Evolutionary conservation across 805 yeast genomes (phyloP).

Genomic region (Wickerhamiella brachini): DNA sequence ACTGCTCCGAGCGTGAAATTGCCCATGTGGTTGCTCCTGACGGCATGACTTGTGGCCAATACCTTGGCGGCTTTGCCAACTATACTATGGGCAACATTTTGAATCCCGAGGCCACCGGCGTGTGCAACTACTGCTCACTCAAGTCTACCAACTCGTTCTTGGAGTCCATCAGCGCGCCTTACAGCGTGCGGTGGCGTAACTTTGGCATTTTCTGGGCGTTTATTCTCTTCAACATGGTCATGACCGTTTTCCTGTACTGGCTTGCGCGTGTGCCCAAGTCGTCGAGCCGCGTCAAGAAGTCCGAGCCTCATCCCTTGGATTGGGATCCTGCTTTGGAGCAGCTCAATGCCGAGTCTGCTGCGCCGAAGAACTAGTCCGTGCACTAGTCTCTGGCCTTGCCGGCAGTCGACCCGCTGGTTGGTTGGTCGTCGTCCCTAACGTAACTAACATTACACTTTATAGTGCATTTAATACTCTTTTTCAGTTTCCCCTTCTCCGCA

Average conservation of each 20-base stretch:
- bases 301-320: constrained; percentile 6
- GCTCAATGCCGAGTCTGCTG: constrained; percentile 1
- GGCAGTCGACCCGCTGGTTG: too few relatives aligned
- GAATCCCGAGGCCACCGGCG: constrained; percentile 34
- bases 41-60: constrained; percentile 54
- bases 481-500: too few relatives aligned
- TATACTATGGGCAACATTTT: constrained; percentile 41
- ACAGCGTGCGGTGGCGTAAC: constrained; percentile 47
- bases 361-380: background rate
- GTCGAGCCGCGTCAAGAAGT: constrained; percentile 15
- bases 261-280: constrained; percentile 21
- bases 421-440: too few relatives aligned
- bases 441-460: too few relatives aligned
- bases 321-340: constrained; percentile 15
- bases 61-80: constrained; percentile 31
- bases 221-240: constrained; percentile 38
- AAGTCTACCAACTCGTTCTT: constrained; percentile 32
- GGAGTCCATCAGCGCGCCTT: constrained; percentile 30
- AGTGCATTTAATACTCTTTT: too few relatives aligned
- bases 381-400: too few relatives aligned
- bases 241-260: constrained; percentile 22
- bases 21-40: constrained; percentile 38
- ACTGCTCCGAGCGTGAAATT: constrained; percentile 37
- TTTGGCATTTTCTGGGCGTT: constrained; percentile 49
- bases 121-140: constrained; percentile 32